Evolutionary conservation across 495 filamentous ascomycete species (phyloP).

Genomic region (Aspergillus steynii): DNA sequence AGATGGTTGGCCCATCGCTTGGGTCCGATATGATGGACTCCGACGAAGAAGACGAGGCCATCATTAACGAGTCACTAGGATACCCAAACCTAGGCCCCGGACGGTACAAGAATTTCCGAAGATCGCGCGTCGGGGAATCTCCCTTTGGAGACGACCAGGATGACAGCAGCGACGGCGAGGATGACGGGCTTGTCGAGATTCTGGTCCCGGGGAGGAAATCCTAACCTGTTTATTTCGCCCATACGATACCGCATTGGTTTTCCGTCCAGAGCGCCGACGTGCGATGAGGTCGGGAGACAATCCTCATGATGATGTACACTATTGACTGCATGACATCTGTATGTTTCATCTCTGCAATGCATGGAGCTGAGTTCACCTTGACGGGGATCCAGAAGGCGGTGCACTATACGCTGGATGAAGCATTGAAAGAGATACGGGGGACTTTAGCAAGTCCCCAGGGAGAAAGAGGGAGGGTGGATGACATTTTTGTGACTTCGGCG

Average conservation of each 20-base stretch:
- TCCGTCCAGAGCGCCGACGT: background rate
- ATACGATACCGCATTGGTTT: background rate
- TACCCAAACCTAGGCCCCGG: conserved; percentile 40
- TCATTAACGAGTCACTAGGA: conserved; percentile 48
- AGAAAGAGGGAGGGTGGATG: too few relatives aligned
- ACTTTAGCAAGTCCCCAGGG: background rate
- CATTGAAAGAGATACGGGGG: background rate
- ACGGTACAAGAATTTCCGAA: conserved; percentile 37
- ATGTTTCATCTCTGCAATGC: background rate
- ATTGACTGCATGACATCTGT: conserved; percentile 9
- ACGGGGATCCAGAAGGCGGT: background rate
- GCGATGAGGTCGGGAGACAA: background rate
- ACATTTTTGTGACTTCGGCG: too few relatives aligned
- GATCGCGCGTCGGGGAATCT: conserved; percentile 34
- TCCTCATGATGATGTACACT: conserved; percentile 10
- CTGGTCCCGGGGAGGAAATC: conserved; percentile 45
- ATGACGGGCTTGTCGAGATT: conserved; percentile 52
- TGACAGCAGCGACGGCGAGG: conserved; percentile 50
- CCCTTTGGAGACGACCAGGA: conserved; percentile 43
- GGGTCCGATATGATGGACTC: conserved; percentile 44
- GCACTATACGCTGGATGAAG: background rate
- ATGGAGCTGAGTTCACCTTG: background rate
- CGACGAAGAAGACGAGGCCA: conserved; percentile 50
- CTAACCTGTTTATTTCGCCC: conserved; percentile 12
- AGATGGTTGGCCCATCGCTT: conserved; percentile 46